Evolutionary conservation across 129 eudicot species (phyloP).

Genomic region (Saussurea involucrata): DNA sequence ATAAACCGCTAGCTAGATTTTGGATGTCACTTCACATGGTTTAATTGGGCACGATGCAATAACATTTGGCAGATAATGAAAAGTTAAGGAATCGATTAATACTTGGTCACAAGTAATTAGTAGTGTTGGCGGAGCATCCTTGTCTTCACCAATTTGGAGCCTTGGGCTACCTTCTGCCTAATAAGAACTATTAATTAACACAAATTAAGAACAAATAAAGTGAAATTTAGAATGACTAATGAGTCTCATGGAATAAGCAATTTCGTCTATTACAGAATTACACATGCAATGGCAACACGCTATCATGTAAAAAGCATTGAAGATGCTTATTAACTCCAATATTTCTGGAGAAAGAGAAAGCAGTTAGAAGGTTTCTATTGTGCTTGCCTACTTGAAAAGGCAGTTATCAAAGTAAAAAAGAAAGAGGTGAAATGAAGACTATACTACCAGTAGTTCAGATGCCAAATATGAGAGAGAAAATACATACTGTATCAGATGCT

Average conservation of each 20-base stretch:
- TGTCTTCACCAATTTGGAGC: slow-evolving; percentile 57
- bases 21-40: slow-evolving; percentile 12
- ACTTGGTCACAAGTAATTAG: slow-evolving; percentile 97
- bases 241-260: background rate
- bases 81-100: slow-evolving; percentile 37
- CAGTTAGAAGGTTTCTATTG: too few relatives aligned
- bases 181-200: slow-evolving; percentile 35
- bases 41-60: slow-evolving; percentile 12
- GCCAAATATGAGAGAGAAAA: background rate
- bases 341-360: too few relatives aligned
- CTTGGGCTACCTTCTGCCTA: slow-evolving; percentile 77
- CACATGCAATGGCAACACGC: background rate
- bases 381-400: too few relatives aligned
- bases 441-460: background rate
- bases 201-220: slow-evolving; percentile 5
- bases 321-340: too few relatives aligned
- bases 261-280: background rate
- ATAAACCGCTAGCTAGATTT: slow-evolving; percentile 4
- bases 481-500: slow-evolving; percentile 75
- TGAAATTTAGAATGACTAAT: background rate
- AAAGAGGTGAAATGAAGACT: too few relatives aligned
- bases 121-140: slow-evolving; percentile 67
- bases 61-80: slow-evolving; percentile 9
- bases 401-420: too few relatives aligned
- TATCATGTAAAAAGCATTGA: background rate